A percentile compares a stretch with the other conserved stretches of the same genome.
phyloP scores from a whole-genome alignment of 2,329 filamentous ascomycete species.

The Scorias spongiosa region DNA sequence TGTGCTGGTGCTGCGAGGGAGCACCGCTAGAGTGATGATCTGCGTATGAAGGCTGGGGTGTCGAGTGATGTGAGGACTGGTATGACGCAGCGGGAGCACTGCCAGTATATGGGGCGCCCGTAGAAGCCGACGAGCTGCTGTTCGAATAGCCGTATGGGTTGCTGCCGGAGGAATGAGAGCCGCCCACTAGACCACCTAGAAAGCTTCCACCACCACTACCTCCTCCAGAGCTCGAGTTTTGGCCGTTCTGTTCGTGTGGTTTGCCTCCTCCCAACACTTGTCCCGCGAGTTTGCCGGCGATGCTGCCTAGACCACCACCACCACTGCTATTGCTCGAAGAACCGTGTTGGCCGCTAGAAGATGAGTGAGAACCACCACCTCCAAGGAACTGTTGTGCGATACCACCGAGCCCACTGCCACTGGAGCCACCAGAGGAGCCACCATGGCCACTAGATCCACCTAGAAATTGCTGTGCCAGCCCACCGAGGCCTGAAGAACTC shows the following conservation, averaged over 20 bases:
- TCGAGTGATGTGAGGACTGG: constrained; percentile 11
- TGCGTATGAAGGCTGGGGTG: constrained; percentile 3
- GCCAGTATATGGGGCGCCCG: constrained; percentile 21
- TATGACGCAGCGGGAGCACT: constrained; percentile 22
- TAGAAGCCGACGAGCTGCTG: constrained; percentile 10
- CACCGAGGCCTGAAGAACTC: constrained; percentile 6
- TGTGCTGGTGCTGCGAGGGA: constrained; percentile 1
- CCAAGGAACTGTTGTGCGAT: constrained; percentile 19
- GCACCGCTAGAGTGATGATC: constrained; percentile 4
- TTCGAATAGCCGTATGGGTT: constrained; percentile 21
- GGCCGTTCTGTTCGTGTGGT: constrained; percentile 6
- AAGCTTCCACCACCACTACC: constrained; percentile 5
- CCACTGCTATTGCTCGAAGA: constrained; percentile 3
- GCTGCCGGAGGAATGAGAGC: constrained; percentile 1
- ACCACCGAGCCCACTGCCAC: constrained; percentile 13
- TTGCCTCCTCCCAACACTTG: constrained; percentile 10
- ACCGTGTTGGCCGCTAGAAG: constrained; percentile 1
- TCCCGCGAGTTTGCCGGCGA: constrained; percentile 10
- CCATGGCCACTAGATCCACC: constrained; percentile 5
- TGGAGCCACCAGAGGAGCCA: constrained; percentile 3
- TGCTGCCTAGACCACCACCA: constrained; percentile 7
- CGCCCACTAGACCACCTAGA: constrained; percentile 9
- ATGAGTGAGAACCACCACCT: constrained; percentile 7
- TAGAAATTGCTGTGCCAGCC: constrained; percentile 10
- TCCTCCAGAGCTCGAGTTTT: constrained; percentile 1